Base-by-base conservation (phyloP, 768 basidiomycete genomes). In the Termitomyces sp. region DNA sequence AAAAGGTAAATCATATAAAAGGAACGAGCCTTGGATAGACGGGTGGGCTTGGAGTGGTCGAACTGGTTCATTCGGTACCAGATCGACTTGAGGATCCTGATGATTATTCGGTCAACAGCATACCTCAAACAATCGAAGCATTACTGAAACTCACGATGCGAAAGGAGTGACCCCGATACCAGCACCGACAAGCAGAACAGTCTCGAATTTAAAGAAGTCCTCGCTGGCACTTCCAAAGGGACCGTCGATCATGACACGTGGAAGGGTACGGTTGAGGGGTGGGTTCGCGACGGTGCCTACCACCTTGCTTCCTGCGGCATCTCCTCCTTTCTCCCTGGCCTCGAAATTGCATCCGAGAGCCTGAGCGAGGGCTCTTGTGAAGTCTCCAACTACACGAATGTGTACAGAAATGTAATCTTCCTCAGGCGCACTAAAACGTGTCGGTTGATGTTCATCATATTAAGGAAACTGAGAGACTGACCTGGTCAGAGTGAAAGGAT, bases 161-260 rank as follows among this genome's bases (percentile, higher is more conserved):
- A 98, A 97, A 3, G 95, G 95, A 0, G 95, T 97, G 36, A 97
- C 94, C 64, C 95, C 95, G 60, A 98, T 98, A 72, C 95, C 96
- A 56, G 90, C 94, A 62, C 93, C 94, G 48, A 95, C 91, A 40
- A 97, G 83, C 33, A 96, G 73, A 36, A 94, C 80, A 1, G 92
- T 90, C 74, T 97, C 94, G 63, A 84, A 94, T 55, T 92, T 93
- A 68, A 91, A 76, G 68, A 90, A 95, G 68, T 95, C 93, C 70
- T 98, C 95, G 43, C 85, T 87, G 9, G 95, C 93, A 60, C 84
- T 87, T 14, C 95, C 95, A 68, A 97, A 98, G 5, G 95, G 95
- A 16, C 94, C 95, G 66, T 98, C 95, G 51, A 98, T 83, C 94
- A 97, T 97, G 66, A 98, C 79, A 58, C 95, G 86, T 10, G 95